Evolutionary conservation across 2,329 filamentous ascomycete species (phyloP), one percentile per base, ranked within the genome.

Genomic region (Fusarium hostae): DNA sequence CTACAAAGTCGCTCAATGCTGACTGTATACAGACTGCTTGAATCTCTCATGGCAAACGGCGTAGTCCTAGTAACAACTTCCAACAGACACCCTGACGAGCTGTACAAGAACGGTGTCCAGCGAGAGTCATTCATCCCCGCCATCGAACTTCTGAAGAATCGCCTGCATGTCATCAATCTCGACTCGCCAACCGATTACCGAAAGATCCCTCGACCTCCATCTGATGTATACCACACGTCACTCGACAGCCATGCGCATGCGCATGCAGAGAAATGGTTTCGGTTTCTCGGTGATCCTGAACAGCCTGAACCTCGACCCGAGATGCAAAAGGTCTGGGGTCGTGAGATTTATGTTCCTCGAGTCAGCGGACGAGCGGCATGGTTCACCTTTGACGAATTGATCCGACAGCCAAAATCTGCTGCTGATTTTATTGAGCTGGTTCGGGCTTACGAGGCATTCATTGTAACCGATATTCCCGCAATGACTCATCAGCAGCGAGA

Each of bases 51-150:
- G 94, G 93, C 93, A 7, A 95, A 98, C 78, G 96, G 96, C n/a
- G 94, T 97, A 5, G 95, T 98, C 20, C 87, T 99, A 57, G 92
- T 99, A 35, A 98, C 96, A 10, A 99, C 96, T 1, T 97, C 94
- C 11, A 99, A 99, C 82, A 89, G 96, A n/a, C 95, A 98, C 76
- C 96, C 96, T 1, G 91, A 97, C 77, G 95, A 99, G 66, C 88
- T 99, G 11, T 99, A 99, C 86, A 97, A 96, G 82, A 99, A 99
- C 80, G 96, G 96, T 61, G 95, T 99, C 71, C 96, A 99, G 83
- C 91, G 96, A 65, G 92, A 97, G 75, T 97, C 94, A 10, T 99
- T 99, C 80, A 89, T 99, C 55, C 96, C 96, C 0, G 97, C 95
- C 73, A 99, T 99, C 78, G 92, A 95, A 70, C 90, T 99, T 7